Percentiles rank a stretch among this genome's conserved stretches.
These are phyloP conservation scores for Coemansia sp. DNA, from an alignment of 192 early-diverging fungal species.

Conservation along the genomic window DNA sequence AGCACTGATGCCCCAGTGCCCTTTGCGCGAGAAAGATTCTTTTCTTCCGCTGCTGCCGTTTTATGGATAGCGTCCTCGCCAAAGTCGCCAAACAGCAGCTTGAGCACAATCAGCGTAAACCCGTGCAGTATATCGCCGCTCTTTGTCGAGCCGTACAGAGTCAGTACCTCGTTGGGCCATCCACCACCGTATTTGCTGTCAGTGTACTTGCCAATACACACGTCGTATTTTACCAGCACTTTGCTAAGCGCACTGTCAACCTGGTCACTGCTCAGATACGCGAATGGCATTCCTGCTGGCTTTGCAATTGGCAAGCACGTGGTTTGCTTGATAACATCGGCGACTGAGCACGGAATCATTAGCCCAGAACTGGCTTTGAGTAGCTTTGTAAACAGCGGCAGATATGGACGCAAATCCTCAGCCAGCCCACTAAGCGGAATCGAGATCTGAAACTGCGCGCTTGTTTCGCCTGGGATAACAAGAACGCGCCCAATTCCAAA, in stretches of 20 bases:
- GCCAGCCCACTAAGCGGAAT: slow-evolving; percentile 36
- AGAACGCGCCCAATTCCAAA: slow-evolving; percentile 46
- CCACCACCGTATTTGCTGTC: slow-evolving; percentile 10
- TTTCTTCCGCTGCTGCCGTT: slow-evolving; percentile 18
- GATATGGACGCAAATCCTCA: slow-evolving; percentile 34
- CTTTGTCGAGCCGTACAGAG: slow-evolving; percentile 33
- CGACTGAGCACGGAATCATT: slow-evolving; percentile 24
- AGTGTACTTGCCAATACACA: slow-evolving; percentile 32
- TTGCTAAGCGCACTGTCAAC: slow-evolving; percentile 20
- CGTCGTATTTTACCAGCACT: slow-evolving; percentile 22
- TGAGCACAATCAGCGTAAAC: slow-evolving; percentile 36
- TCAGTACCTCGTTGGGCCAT: slow-evolving; percentile 50
- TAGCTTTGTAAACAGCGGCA: slow-evolving; percentile 37
- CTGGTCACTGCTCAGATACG: slow-evolving; percentile 39
- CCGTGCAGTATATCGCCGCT: slow-evolving; percentile 15
- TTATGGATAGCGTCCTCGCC: slow-evolving; percentile 31
- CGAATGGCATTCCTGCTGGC: slow-evolving; percentile 38
- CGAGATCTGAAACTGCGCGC: slow-evolving; percentile 40
- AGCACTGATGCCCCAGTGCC: slow-evolving; percentile 35
- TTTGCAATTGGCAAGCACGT: slow-evolving; percentile 19
- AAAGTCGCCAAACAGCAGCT: slow-evolving; percentile 54
- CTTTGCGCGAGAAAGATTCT: slow-evolving; percentile 8
- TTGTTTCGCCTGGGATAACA: slow-evolving; percentile 13
- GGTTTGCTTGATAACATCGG: slow-evolving; percentile 12
- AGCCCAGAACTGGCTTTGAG: slow-evolving; percentile 25